These are phyloP conservation scores for Pyrenophora seminiperda DNA, from an alignment of 2,329 filamentous ascomycete species.

Conservation along the genomic window DNA sequence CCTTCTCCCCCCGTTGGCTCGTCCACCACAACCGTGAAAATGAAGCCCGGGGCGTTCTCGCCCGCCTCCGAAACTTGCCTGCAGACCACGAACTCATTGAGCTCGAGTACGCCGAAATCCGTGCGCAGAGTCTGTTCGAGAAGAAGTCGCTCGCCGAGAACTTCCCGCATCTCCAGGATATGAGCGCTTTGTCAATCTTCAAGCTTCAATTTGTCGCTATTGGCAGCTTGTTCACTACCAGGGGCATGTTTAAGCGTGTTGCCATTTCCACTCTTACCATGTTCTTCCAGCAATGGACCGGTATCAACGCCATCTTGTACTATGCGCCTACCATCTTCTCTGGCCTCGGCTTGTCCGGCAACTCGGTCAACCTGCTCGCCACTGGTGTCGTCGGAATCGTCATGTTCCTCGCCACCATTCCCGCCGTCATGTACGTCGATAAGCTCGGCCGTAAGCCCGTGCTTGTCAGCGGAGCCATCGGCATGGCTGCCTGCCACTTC, in stretches of 20 bases:
- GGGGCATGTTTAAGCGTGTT: constrained; percentile 69
- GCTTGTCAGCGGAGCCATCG: constrained; percentile 67
- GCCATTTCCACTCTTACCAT: constrained; percentile 62
- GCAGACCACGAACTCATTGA: constrained; percentile 71
- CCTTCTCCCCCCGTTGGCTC: constrained; percentile 77
- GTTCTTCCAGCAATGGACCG: constrained; percentile 51
- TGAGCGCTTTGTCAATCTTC: constrained; percentile 62
- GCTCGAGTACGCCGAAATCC: constrained; percentile 79
- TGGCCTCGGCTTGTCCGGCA: constrained; percentile 53
- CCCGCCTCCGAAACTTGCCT: constrained; percentile 65
- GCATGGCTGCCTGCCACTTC: constrained; percentile 72
- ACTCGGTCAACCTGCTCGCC: constrained; percentile 63
- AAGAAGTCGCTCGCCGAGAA: constrained; percentile 70
- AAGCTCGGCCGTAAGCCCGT: constrained; percentile 69
- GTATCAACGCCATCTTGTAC: constrained; percentile 54
- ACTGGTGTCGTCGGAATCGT: constrained; percentile 74
- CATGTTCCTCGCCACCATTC: constrained; percentile 66
- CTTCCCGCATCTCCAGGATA: constrained; percentile 67
- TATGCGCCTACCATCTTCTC: constrained; percentile 59
- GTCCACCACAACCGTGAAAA: constrained; percentile 70
- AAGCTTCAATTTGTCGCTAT: constrained; percentile 68
- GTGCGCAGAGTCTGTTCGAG: constrained; percentile 76
- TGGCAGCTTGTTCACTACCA: constrained; percentile 66
- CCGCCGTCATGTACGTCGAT: constrained; percentile 69
- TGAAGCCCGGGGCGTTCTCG: constrained; percentile 68